Evolutionary conservation across 2,329 filamentous ascomycete genomes (phyloP).

Genomic region (Neofusicoccum ribis): DNA sequence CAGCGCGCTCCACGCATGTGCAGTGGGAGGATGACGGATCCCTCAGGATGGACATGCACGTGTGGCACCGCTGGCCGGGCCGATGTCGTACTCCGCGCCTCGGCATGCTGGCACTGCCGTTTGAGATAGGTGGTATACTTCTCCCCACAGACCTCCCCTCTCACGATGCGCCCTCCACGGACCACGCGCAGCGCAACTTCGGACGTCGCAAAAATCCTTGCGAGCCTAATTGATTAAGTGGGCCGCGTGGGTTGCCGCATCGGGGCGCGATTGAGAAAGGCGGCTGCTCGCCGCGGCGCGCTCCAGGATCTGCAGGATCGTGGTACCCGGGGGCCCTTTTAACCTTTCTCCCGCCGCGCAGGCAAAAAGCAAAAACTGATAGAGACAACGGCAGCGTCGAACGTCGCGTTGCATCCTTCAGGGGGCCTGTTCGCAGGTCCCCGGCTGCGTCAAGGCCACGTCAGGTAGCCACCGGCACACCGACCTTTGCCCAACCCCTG

Average conservation of each 20-base stretch:
- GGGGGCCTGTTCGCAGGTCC: not conserved
- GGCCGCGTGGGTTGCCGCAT: not conserved
- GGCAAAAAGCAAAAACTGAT: not conserved
- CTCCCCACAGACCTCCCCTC: not conserved
- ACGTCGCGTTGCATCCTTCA: not conserved
- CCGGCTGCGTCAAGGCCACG: not conserved
- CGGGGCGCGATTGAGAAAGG: not conserved
- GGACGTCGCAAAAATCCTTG: conserved; percentile 9
- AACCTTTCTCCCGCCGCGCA: not conserved
- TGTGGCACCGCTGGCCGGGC: no score
- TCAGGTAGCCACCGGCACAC: not conserved
- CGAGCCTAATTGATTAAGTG: not conserved
- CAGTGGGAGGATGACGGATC: no score
- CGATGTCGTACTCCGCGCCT: not conserved
- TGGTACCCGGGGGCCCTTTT: not conserved
- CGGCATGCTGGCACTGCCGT: not conserved
- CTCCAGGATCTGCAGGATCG: not conserved
- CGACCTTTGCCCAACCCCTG: not conserved
- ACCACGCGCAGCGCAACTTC: not conserved
- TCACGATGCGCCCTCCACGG: not conserved
- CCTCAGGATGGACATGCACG: no score
- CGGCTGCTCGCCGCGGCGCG: not conserved
- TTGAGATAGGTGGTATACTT: not conserved
- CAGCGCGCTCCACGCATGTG: no score
- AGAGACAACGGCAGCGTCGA: not conserved